Percentiles rank a stretch among this genome's conserved stretches.
Conservation (phyloP, 768 basidiomycete genomes). For the Termitomyces sp. region DNA sequence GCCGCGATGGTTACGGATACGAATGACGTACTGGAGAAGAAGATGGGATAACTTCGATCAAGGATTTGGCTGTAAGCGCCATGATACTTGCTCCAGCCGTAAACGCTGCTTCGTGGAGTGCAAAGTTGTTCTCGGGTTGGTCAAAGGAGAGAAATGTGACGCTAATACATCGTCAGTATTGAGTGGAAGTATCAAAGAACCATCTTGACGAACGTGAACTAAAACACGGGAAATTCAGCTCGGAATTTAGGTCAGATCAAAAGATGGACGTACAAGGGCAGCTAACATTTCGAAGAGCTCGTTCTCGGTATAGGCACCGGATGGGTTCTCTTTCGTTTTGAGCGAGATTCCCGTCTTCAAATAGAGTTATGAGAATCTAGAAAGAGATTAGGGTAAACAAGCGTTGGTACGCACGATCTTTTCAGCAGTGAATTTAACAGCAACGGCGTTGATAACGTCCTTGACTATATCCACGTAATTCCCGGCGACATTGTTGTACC, state of each 20-base stretch:
- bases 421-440: background rate
- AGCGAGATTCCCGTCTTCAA: conserved; percentile 34
- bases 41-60: conserved; percentile 23
- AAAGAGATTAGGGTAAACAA: background rate
- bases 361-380: background rate
- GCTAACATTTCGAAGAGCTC: conserved; percentile 44
- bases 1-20: no score
- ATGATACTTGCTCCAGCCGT: conserved; percentile 26
- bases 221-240: background rate
- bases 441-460: background rate
- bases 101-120: conserved; percentile 23
- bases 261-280: conserved; percentile 25
- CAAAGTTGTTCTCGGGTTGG: conserved; percentile 29
- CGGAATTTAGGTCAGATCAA: no score
- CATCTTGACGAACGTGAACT: conserved; percentile 1
- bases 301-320: conserved; percentile 41
- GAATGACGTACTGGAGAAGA: conserved; percentile 25
- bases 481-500: background rate
- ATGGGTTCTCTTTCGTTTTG: conserved; percentile 43
- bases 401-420: no score
- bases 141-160: conserved; percentile 23
- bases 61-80: conserved; percentile 27
- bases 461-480: conserved; percentile 5
- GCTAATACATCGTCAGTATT: no score
- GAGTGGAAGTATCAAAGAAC: background rate